phyloP scores from a whole-genome alignment of 495 filamentous ascomycete species.

The Xylaria bambusicola region DNA sequence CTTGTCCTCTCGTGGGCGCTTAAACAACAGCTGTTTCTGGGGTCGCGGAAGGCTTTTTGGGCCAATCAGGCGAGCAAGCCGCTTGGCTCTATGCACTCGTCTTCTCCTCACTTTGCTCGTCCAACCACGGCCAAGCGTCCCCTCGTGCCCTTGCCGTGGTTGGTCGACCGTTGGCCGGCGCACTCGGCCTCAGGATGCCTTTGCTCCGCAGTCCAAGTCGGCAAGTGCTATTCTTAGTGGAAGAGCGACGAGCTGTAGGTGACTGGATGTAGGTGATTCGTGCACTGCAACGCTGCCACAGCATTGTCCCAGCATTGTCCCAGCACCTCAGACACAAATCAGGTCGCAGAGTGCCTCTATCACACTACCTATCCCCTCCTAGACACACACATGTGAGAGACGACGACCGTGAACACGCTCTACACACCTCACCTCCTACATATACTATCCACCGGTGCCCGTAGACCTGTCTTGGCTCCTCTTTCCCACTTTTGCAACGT shows the following conservation, averaged over 20 bases:
- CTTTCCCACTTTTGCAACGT: conserved; percentile 36
- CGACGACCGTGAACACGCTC: conserved; percentile 20
- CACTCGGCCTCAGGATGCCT: conserved; percentile 9
- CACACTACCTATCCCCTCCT: conserved; percentile 30
- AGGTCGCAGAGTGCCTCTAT: conserved; percentile 29
- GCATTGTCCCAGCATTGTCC: conserved; percentile 23
- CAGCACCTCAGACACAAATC: conserved; percentile 36
- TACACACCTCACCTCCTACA: conserved; percentile 26
- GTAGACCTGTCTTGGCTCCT: conserved; percentile 33
- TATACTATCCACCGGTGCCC: conserved; percentile 47
- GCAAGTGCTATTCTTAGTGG: conserved; percentile 21
- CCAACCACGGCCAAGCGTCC: conserved; percentile 20
- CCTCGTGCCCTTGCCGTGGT: conserved; percentile 10
- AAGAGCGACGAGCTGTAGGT: conserved; percentile 3
- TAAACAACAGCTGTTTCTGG: conserved; percentile 29
- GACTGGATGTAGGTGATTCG: conserved; percentile 20
- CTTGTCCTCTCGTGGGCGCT: conserved; percentile 30
- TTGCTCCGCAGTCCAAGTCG: conserved; percentile 15
- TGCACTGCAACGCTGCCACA: conserved; percentile 21
- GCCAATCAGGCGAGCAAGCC: conserved; percentile 12
- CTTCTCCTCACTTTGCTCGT: conserved; percentile 25
- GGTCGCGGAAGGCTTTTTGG: conserved; percentile 19
- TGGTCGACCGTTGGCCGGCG: conserved; percentile 20
- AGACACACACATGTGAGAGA: conserved; percentile 16
- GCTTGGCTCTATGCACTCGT: conserved; percentile 19